Conservation (phyloP, 2,329 filamentous ascomycete genomes). For the Ophiosphaerella korrae region DNA sequence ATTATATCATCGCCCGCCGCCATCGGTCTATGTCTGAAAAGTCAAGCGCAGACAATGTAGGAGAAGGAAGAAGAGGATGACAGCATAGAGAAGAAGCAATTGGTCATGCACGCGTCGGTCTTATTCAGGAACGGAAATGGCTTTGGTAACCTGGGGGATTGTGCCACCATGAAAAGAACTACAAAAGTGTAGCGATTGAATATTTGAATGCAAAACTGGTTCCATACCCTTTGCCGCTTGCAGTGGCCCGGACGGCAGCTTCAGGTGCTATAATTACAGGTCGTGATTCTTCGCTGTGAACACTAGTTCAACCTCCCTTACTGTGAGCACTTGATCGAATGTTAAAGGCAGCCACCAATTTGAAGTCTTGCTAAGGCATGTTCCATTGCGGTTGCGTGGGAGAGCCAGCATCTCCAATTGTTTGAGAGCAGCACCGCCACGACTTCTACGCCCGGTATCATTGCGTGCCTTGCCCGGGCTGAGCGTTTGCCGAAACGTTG, state of each 20-base stretch:
- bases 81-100: neutral
- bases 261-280: too few species aligned
- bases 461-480: neutral
- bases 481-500: constrained; percentile 11
- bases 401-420: too few species aligned
- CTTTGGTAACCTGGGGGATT: constrained; percentile 3
- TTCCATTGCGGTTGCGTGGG: neutral
- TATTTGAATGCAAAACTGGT: constrained; percentile 12
- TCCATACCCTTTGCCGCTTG: neutral
- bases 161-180: constrained; percentile 2
- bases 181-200: constrained; percentile 19
- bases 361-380: too few species aligned
- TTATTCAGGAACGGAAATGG: constrained; percentile 24
- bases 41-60: neutral
- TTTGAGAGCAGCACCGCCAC: neutral
- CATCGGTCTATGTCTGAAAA: neutral
- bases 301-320: too few species aligned
- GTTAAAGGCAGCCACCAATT: too few species aligned
- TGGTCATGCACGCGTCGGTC: constrained; percentile 14
- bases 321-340: too few species aligned
- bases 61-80: neutral
- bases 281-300: too few species aligned
- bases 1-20: neutral
- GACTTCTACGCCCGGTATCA: neutral
- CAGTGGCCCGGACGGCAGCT: too few species aligned